Base-by-base conservation (phyloP, 1,284 basidiomycete species). In the Porphyrellus sp. region DNA sequence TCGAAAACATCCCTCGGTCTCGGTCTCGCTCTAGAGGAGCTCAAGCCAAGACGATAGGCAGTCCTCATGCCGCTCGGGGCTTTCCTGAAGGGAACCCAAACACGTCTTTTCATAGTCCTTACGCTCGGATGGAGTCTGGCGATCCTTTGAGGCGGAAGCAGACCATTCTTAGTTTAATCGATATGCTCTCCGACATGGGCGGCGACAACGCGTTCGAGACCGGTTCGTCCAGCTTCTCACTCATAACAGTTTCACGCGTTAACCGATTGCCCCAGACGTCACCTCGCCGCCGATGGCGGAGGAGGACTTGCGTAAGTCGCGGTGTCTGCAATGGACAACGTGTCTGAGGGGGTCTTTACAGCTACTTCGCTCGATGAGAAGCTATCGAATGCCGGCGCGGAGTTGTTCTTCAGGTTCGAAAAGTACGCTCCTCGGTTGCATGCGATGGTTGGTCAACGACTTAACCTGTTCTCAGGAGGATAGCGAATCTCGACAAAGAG, bases 101-200 rank as follows among this genome's bases (percentile, higher is more conserved):
- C 49, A 53, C 61, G 16, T 52, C 69, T 31, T 21, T 68, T 38
- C 62, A 62, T 12, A 63, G 63, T 48, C 62, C 66, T n/a, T 72
- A 64, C 41, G 56, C 66, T 46, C 65, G 67, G 27, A 58, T 59
- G 54, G 68, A 70, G 51, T 49, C 58, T 27, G 7, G 43, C 21
- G 67, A 64, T 56, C 66, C 64, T 49, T 51, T 69, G 46, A 75
- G 65, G 55, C 72, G 85, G 38, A 82, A 78, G 61, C 79, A 85
- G 61, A 86, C 84, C 1, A 75, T 88, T 47, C 67, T 85, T 37
- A 84, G 76, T 57, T 67, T 88, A 56, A 76, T 90, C 47, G 85
- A 89, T 57, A 74, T 75, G 33, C 62, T 80, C 55, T 78, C 81
- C 57, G 79, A 88, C 53, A 60, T 89, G 56, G 76, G 77, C 61